A percentile compares a stretch with the other conserved stretches of the same genome.
These are phyloP conservation scores for Fusarium duplospermum DNA, from an alignment of 2,329 filamentous ascomycete genomes.

Conservation along the genomic window DNA sequence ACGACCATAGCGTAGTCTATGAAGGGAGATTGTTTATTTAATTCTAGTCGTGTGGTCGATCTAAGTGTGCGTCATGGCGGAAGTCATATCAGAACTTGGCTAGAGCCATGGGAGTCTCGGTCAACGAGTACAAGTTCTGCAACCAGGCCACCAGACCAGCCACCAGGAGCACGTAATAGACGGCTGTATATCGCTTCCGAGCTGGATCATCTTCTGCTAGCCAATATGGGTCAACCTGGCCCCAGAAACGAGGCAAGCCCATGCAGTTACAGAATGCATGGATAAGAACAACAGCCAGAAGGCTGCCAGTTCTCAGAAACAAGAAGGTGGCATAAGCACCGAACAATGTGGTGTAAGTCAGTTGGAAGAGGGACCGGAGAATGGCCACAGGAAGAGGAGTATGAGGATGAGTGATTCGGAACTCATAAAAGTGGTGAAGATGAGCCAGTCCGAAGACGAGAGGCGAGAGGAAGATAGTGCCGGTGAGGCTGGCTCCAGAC, in stretches of 20 bases:
- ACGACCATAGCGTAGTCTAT: conserved; percentile 17
- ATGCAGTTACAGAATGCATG: conserved; percentile 95
- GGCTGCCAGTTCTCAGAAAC: conserved; percentile 84
- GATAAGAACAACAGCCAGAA: conserved; percentile 79
- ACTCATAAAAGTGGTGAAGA: conserved; percentile 96
- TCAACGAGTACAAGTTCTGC: conserved; percentile 76
- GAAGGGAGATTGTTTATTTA: conserved; percentile 4
- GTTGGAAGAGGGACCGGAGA: conserved; percentile 81
- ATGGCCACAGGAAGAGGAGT: conserved; percentile 73
- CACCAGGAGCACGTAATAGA: conserved; percentile 83
- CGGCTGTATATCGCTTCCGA: conserved; percentile 71
- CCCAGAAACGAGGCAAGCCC: conserved; percentile 89
- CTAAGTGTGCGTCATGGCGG: neutral
- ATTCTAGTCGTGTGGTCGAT: neutral
- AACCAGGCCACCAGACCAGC: conserved; percentile 79
- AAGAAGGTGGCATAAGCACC: conserved; percentile 93
- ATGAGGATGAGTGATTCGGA: conserved; percentile 81
- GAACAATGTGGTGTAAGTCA: conserved; percentile 91
- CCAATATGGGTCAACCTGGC: conserved; percentile 72
- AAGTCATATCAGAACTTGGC: conserved; percentile 42
- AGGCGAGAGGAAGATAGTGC: conserved; percentile 84
- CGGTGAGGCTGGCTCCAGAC: conserved; percentile 65
- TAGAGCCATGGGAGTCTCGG: conserved; percentile 59
- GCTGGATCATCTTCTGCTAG: conserved; percentile 37
- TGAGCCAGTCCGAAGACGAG: conserved; percentile 94